Conservation (phyloP, 768 basidiomycete genomes). For the Epithele typhae region DNA sequence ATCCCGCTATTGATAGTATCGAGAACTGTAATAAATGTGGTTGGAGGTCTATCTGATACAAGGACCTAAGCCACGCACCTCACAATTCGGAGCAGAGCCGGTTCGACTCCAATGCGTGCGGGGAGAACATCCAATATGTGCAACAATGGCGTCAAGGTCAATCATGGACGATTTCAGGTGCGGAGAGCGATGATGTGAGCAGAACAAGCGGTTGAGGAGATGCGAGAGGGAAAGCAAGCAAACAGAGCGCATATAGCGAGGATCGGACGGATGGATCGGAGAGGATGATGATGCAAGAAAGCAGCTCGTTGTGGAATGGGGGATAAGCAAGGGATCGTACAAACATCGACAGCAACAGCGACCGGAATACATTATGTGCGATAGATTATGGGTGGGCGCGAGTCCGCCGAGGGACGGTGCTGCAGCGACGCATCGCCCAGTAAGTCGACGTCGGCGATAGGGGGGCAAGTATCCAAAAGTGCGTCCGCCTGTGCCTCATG, state of each 20-base stretch:
- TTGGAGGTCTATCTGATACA: too few relatives aligned
- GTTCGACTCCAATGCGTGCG: too few relatives aligned
- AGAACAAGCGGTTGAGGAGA: background rate
- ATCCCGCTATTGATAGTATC: too few relatives aligned
- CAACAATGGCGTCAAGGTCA: too few relatives aligned
- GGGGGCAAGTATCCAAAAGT: background rate
- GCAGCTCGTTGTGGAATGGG: conserved; percentile 4
- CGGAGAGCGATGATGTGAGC: too few relatives aligned
- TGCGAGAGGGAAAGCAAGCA: background rate
- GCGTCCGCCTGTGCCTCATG: background rate
- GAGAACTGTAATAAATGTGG: too few relatives aligned
- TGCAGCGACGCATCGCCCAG: background rate
- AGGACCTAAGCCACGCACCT: too few relatives aligned
- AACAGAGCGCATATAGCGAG: background rate
- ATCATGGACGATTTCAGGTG: too few relatives aligned
- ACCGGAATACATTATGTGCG: conserved; percentile 13
- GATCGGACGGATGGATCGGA: background rate
- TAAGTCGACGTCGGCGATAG: background rate
- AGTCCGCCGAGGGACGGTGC: background rate
- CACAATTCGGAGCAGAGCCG: too few relatives aligned
- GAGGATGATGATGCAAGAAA: background rate
- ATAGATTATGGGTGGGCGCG: conserved; percentile 6
- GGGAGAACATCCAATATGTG: too few relatives aligned
- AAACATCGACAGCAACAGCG: conserved; percentile 11
- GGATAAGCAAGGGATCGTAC: conserved; percentile 13